phyloP scores from a whole-genome alignment of 2,329 filamentous ascomycete genomes.

The Stenocarpella maydis region DNA sequence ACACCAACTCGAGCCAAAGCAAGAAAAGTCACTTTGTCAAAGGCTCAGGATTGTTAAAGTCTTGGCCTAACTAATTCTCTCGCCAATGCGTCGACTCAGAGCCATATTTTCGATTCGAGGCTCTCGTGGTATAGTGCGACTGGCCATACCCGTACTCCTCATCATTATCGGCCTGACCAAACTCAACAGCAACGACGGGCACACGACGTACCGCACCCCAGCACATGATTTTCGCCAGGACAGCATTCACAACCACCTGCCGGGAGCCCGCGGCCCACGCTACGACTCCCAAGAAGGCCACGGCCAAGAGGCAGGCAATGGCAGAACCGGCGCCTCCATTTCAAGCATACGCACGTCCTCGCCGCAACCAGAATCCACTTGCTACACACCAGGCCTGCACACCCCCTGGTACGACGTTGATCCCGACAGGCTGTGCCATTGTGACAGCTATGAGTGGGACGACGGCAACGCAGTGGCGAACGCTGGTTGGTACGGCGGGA shows the following conservation, averaged over 20 bases:
- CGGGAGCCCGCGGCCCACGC: background rate
- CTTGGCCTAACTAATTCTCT: background rate
- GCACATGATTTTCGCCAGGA: too few species aligned
- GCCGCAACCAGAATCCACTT: background rate
- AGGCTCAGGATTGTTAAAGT: conserved; percentile 45
- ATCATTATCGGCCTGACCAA: background rate
- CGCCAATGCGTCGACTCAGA: background rate
- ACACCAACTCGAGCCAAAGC: background rate
- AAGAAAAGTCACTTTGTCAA: conserved; percentile 37
- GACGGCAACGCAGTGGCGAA: conserved; percentile 5
- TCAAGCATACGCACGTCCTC: background rate
- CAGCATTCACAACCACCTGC: background rate
- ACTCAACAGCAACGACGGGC: background rate
- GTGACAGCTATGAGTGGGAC: background rate
- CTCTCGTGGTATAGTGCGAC: background rate
- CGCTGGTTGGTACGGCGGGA: conserved; percentile 3
- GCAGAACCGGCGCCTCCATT: background rate
- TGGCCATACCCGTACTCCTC: background rate
- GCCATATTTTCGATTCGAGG: background rate
- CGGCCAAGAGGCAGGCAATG: background rate
- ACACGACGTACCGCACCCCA: background rate
- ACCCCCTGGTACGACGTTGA: conserved; percentile 4
- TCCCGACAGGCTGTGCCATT: conserved; percentile 12
- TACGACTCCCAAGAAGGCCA: background rate
- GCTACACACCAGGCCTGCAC: background rate